Evolutionary conservation across 768 basidiomycete genomes (phyloP), one percentile per base, ranked within the genome.

Genomic region (Neoboletus magnificus): DNA sequence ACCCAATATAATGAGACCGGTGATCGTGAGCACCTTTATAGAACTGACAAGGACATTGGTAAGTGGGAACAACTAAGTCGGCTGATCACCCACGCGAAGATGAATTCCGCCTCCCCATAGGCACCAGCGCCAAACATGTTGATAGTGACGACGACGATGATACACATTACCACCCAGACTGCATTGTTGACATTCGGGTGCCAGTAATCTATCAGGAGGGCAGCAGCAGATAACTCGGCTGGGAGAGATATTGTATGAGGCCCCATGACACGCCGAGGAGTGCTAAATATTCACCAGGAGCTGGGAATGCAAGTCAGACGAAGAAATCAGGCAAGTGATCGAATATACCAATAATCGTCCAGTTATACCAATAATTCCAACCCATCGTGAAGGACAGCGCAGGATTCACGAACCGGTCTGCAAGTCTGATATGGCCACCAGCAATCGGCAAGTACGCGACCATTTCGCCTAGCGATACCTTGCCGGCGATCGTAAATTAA

Each of bases 21-120:
- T 80, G 61, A 93, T 89, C 0, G 89, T 88, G 58, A 95, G 71
- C n/a, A 96, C 89, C 71, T 95, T 95, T 75, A 96, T 91, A 9
- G 89, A 91, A 5, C 82, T 73, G 43, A 23, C 48, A 13, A 29
- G 23, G 5, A 5, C 0, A 15, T 61, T 27, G 32, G 42, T 29
- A 25, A 58, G 18, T 0, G n/a, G 35, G 36, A 48, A n/a, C 40
- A 35, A 12, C 18, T 1, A 12, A 27, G 16, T 15, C 3, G 11
- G 6, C 18, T 9, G n/a, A 47, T 7, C 15, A 66, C 66, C 11
- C 58, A 87, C 78, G 91, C 91, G 67, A 94, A 94, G 47, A 85
- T 77, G 66, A 95, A 95, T 71, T 94, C 93, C 8, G 84, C 83
- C 71, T 93, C 91, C 35, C 90, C 89, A 63, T 92, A 92, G 29